These are phyloP conservation scores for Euphorbia tirucalli DNA, from an alignment of 345 rosid genomes.

Conservation along the genomic window DNA sequence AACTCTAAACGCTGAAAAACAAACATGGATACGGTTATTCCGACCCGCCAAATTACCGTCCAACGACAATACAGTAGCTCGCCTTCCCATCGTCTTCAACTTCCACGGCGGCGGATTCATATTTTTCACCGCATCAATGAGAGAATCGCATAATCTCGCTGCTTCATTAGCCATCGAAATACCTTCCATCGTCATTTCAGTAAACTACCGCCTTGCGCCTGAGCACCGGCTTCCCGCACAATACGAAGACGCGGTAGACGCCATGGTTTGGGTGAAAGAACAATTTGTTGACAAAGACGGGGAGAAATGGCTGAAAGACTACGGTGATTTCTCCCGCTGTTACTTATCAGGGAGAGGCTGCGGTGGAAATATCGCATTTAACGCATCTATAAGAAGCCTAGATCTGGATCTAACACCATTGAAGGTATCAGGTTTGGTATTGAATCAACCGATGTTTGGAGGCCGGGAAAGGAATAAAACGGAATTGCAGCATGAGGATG, in stretches of 20 bases:
- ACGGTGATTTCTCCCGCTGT: constrained; percentile 36
- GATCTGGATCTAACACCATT: constrained; percentile 20
- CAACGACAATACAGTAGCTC: constrained; percentile 15
- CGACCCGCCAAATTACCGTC: background rate
- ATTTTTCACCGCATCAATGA: constrained; percentile 5
- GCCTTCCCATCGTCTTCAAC: constrained; percentile 37
- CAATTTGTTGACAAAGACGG: background rate
- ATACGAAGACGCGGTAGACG: constrained; percentile 46
- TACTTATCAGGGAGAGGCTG: constrained; percentile 34
- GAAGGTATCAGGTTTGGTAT: constrained; percentile 25
- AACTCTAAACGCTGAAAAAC: background rate
- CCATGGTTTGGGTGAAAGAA: constrained; percentile 30
- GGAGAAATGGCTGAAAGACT: constrained; percentile 35
- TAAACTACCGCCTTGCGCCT: constrained; percentile 39
- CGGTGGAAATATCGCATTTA: constrained; percentile 35
- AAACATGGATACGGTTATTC: constrained; percentile 20
- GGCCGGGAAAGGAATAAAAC: constrained; percentile 28
- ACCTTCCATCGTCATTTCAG: constrained; percentile 30
- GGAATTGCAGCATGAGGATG: constrained; percentile 23
- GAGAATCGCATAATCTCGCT: constrained; percentile 17
- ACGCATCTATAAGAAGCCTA: constrained; percentile 17
- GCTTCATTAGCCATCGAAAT: constrained; percentile 22
- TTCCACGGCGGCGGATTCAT: constrained; percentile 38
- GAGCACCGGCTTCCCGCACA: constrained; percentile 37
- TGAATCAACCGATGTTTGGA: constrained; percentile 43